Evolutionary conservation across 148 eudicot species (phyloP).

Genomic region (Drosera capensis): DNA sequence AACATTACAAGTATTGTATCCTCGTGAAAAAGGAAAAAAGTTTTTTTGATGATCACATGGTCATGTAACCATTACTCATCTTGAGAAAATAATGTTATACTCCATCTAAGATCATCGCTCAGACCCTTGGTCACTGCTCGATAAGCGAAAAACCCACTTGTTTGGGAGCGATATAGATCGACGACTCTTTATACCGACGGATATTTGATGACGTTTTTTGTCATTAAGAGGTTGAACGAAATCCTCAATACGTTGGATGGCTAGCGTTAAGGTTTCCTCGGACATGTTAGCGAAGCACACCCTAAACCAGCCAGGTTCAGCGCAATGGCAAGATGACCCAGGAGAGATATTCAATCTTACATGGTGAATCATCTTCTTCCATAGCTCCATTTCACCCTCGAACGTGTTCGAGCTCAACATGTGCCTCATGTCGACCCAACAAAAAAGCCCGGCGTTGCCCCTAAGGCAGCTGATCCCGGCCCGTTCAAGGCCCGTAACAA

Average conservation of each 20-base stretch:
- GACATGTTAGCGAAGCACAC: conserved; percentile 55
- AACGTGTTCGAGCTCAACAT: conserved; percentile 23
- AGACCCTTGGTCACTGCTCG: conserved; percentile 18
- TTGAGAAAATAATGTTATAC: background rate
- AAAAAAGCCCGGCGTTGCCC: conserved; percentile 39
- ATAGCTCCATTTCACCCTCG: conserved; percentile 42
- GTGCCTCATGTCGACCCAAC: conserved; percentile 62
- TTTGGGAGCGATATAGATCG: conserved; percentile 13
- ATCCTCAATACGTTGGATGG: conserved; percentile 27
- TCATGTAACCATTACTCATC: too few species aligned
- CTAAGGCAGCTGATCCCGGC: conserved; percentile 28
- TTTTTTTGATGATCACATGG: too few species aligned
- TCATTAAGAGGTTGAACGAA: conserved; percentile 16
- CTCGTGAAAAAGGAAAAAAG: too few species aligned
- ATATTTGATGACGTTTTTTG: background rate
- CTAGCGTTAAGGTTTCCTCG: conserved; percentile 19
- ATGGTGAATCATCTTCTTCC: conserved; percentile 36
- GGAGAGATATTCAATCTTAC: conserved; percentile 46
- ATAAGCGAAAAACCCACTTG: conserved; percentile 17
- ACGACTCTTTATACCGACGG: conserved; percentile 1
- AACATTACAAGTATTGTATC: too few species aligned
- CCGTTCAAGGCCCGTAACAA: conserved; percentile 21
- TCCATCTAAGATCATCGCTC: conserved; percentile 17
- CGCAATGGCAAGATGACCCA: conserved; percentile 48
- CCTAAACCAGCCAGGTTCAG: conserved; percentile 55